These are phyloP conservation scores for Escallonia rubra DNA, from an alignment of 129 eudicot species.

Conservation along the genomic window DNA sequence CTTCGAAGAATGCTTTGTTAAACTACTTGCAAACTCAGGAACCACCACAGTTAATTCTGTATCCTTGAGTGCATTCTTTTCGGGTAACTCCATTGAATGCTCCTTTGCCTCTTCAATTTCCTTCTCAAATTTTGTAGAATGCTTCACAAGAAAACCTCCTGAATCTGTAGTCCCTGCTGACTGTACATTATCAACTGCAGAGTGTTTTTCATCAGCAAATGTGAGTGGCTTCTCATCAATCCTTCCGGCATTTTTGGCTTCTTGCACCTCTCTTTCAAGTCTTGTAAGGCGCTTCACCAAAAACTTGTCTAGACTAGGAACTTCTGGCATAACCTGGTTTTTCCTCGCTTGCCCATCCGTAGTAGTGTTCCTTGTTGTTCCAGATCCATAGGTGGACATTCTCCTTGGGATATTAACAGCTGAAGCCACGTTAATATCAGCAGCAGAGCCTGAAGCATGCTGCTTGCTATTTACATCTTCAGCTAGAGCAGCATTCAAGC, in stretches of 20 bases:
- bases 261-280: constrained; percentile 78
- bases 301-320: constrained; percentile 77
- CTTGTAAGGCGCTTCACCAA: constrained; percentile 72
- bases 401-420: constrained; percentile 17
- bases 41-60: constrained; percentile 12
- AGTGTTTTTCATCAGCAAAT: neutral
- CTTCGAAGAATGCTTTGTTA: constrained; percentile 63
- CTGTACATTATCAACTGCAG: neutral
- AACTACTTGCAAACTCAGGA: constrained; percentile 56
- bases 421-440: neutral
- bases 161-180: constrained; percentile 19
- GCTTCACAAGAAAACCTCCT: constrained; percentile 65
- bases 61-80: constrained; percentile 6
- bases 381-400: constrained; percentile 21
- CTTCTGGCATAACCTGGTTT: constrained; percentile 35
- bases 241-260: constrained; percentile 61
- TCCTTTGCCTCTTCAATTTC: constrained; percentile 54
- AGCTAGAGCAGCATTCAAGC: constrained; percentile 80
- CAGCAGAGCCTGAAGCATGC: constrained; percentile 6
- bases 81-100: constrained; percentile 8
- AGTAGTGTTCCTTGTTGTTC: neutral
- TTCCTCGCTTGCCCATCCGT: constrained; percentile 16
- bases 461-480: constrained; percentile 29
- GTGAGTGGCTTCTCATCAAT: constrained; percentile 2
- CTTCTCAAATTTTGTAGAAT: constrained; percentile 65